Evolutionary conservation across 225 moss, liverwort and hornwort genomes (phyloP), one percentile per base, ranked within the genome.

Genomic region (Sphagnum contortum): DNA sequence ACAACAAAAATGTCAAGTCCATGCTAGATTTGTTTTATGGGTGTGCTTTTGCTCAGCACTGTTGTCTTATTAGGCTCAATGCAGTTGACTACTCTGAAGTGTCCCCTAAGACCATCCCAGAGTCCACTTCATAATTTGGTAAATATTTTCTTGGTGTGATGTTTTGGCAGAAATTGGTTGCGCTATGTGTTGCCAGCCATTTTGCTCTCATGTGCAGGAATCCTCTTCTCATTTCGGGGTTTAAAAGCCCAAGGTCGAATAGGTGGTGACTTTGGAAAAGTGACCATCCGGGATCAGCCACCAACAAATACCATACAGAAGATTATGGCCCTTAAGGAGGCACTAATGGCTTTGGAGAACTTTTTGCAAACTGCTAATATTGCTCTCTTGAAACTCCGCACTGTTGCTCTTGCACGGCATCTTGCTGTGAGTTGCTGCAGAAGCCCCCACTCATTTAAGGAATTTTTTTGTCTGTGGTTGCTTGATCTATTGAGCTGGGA

Each of bases 301-400:
- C 76, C 80, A 45, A 89, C 98, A 29, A 98, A 98, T 65, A 91
- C 98, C 3, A 98, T 98, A 50, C 91, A 98, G 55, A 79, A 98
- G 63, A 80, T 98, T 14, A 69, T 98, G 86, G 82, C 93, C n/a
- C 68, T 98, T 73, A 98, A 91, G 71, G 98, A 98, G 57, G 98
- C 98, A 2, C 77, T 98, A 69, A 71, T 80, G 67, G 69, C 82
- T 45, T 61, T 98, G 60, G 98, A 98, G 66, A 73, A 88, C 45
- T 98, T 98, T 64, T 66, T 98, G 62, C 87, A 87, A 55, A 77
- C 75, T 5, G 64, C 80, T 11, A 98, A 98, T 64, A 93, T 91
- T 10, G 74, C 68, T 50, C 84, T 98, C 53, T 66, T 93, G 69
- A 98, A 98, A 77, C 72, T 93, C 51, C 83, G 91, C 44, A 91